phyloP scores from a whole-genome alignment of 2,329 filamentous ascomycete species.

The Fusarium poae region DNA sequence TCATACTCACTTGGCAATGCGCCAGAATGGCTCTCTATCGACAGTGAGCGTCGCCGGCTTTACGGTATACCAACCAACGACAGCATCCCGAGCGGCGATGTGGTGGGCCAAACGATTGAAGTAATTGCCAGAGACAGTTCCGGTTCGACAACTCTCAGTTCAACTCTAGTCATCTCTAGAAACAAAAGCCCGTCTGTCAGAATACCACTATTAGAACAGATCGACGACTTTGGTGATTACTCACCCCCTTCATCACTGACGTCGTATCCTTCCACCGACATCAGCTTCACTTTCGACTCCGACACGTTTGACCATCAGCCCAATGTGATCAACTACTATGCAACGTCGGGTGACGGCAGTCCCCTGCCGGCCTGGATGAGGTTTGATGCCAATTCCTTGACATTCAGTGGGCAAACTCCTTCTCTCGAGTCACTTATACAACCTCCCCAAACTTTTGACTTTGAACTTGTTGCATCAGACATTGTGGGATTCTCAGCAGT shows the following conservation, averaged over 20 bases:
- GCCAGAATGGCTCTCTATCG: constrained; percentile 81
- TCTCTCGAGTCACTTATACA: constrained; percentile 71
- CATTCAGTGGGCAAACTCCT: constrained; percentile 79
- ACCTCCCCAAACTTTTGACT: constrained; percentile 77
- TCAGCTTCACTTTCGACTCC: constrained; percentile 66
- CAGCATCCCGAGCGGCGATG: constrained; percentile 63
- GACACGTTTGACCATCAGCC: constrained; percentile 73
- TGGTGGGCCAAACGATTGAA: constrained; percentile 71
- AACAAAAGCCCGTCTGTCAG: constrained; percentile 66
- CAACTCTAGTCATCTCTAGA: constrained; percentile 78
- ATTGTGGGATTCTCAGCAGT: constrained; percentile 80
- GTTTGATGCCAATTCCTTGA: constrained; percentile 75
- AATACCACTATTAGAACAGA: constrained; percentile 69
- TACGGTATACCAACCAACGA: constrained; percentile 75
- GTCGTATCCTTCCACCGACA: constrained; percentile 65
- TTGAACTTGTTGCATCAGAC: constrained; percentile 83
- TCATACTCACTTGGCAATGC: constrained; percentile 75
- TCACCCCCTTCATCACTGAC: constrained; percentile 72
- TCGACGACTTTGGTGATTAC: constrained; percentile 68
- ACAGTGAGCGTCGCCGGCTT: constrained; percentile 73
- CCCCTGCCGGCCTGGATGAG: constrained; percentile 86
- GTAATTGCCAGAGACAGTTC: constrained; percentile 77
- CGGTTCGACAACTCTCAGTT: constrained; percentile 73
- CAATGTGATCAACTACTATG: constrained; percentile 76
- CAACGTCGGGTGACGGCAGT: constrained; percentile 80